phyloP scores from a whole-genome alignment of 306 rosid species.

The Dryas drummondii region DNA sequence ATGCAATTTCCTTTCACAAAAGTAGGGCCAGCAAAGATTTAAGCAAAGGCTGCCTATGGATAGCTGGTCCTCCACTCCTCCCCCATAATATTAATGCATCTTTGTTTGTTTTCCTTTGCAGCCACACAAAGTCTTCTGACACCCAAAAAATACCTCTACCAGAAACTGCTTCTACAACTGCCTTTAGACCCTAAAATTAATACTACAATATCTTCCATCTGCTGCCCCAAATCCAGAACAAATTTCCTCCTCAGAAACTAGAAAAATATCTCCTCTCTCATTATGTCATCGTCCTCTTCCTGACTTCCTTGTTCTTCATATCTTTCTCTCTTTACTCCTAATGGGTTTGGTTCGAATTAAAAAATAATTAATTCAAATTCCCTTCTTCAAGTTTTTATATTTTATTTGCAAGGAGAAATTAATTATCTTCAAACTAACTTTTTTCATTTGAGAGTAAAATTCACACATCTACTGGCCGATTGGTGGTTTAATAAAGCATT shows the following conservation, averaged over 20 bases:
- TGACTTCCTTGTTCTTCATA: conserved; percentile 7
- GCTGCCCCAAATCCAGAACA: neutral
- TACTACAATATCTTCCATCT: conserved; percentile 15
- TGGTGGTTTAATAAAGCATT: no score
- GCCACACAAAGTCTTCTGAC: conserved; percentile 42
- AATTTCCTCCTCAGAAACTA: neutral
- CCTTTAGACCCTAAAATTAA: conserved; percentile 13
- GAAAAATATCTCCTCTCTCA: conserved; percentile 23
- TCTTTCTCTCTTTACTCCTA: conserved; percentile 4
- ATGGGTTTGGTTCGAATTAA: neutral
- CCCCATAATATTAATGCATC: conserved; percentile 22
- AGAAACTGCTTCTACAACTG: conserved; percentile 36
- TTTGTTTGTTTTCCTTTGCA: conserved; percentile 30
- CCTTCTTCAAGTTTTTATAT: neutral
- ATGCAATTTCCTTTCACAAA: neutral
- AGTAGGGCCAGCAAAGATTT: conserved; percentile 15
- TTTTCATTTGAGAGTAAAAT: no score
- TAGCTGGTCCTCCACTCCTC: conserved; percentile 45
- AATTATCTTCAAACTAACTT: no score
- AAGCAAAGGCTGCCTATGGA: conserved; percentile 24
- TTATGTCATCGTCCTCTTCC: neutral
- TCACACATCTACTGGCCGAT: no score
- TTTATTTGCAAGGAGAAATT: neutral
- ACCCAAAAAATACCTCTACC: conserved; percentile 18
- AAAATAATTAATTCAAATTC: neutral